Percentiles rank a stretch among this genome's conserved stretches.
Conservation (phyloP, 176 grass and related monocot species). For the Pontederia crassipes region DNA sequence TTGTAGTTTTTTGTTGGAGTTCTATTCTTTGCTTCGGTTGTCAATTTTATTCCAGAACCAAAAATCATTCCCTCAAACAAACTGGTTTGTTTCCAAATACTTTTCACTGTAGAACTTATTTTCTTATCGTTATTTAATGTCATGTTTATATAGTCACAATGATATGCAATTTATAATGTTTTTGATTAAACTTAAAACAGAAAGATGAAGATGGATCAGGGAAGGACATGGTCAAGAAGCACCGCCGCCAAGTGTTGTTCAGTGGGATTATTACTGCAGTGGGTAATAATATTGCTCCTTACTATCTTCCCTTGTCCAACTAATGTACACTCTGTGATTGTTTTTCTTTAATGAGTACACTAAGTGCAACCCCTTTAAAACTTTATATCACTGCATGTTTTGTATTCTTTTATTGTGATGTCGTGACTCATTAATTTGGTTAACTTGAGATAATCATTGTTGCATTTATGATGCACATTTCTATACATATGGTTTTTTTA, state of each 20-base stretch:
- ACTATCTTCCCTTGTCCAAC: neutral
- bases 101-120: neutral
- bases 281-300: slow-evolving; percentile 36
- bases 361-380: no score
- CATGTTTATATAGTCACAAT: slow-evolving; percentile 12
- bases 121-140: slow-evolving; percentile 11
- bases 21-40: slow-evolving; percentile 71
- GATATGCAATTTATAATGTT: slow-evolving; percentile 29
- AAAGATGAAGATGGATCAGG: slow-evolving; percentile 57
- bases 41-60: slow-evolving; percentile 95
- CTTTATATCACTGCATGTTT: no score
- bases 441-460: no score
- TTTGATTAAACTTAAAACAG: slow-evolving; percentile 37
- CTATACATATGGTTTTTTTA: no score
- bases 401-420: no score
- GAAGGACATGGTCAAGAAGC: slow-evolving; percentile 86
- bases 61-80: slow-evolving; percentile 31
- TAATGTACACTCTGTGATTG: no score
- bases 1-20: slow-evolving; percentile 78
- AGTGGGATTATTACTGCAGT: slow-evolving; percentile 96
- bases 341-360: no score
- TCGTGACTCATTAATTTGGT: no score
- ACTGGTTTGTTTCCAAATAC: slow-evolving; percentile 31
- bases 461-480: no score
- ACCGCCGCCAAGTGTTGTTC: slow-evolving; percentile 74